These are phyloP conservation scores for Bisporella sp. DNA, from an alignment of 2,329 filamentous ascomycete species.

Conservation along the genomic window DNA sequence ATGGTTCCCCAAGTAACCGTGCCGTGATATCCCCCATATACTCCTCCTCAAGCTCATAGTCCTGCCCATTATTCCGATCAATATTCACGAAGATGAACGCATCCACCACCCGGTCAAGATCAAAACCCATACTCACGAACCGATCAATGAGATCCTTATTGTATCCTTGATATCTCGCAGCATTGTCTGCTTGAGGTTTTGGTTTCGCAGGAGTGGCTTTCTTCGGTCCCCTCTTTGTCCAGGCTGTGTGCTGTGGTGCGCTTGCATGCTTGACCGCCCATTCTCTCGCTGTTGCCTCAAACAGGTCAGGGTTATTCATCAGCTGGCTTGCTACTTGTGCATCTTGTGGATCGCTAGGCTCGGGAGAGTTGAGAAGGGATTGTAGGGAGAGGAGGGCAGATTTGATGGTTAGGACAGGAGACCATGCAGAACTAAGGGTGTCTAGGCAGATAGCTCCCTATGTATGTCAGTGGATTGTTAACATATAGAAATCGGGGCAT, in stretches of 20 bases:
- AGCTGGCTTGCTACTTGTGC: constrained; percentile 92
- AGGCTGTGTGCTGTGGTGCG: constrained; percentile 53
- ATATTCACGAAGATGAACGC: constrained; percentile 79
- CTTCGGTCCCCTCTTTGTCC: constrained; percentile 32
- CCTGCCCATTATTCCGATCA: constrained; percentile 66
- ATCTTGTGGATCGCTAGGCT: constrained; percentile 95
- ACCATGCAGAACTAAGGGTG: constrained; percentile 85
- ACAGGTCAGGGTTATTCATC: constrained; percentile 68
- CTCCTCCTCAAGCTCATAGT: constrained; percentile 82
- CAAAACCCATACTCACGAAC: constrained; percentile 88
- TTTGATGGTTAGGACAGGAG: constrained; percentile 93
- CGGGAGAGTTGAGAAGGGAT: constrained; percentile 85
- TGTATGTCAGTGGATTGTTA: constrained; percentile 19
- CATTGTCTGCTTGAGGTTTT: constrained; percentile 21
- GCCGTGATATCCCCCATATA: constrained; percentile 89
- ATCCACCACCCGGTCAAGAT: constrained; percentile 76
- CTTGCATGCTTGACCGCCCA: constrained; percentile 84
- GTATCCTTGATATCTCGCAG: constrained; percentile 72
- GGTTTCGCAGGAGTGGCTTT: constrained; percentile 28
- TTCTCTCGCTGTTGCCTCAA: constrained; percentile 75
- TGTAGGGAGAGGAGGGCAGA: constrained; percentile 89
- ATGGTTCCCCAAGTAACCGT: constrained; percentile 70
- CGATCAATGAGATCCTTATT: constrained; percentile 75
- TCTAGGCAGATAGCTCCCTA: constrained; percentile 96
- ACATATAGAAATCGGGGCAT: constrained; percentile 26